These are phyloP conservation scores for Russula compacta DNA, from an alignment of 768 basidiomycete species.

Conservation along the genomic window DNA sequence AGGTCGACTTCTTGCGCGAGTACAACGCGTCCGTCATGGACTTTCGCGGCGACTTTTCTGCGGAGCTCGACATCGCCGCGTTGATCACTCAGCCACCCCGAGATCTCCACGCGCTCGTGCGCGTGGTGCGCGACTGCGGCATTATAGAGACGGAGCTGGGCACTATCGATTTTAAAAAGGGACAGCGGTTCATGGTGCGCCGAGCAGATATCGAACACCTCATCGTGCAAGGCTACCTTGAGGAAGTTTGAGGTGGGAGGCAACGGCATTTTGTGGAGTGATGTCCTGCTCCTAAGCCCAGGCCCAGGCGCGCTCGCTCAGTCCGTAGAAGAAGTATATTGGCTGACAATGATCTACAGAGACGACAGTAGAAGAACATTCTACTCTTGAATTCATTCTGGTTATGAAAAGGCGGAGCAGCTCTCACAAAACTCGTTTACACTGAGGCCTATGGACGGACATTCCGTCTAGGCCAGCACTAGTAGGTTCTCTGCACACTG, in stretches of 20 bases:
- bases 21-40: slow-evolving; percentile 78
- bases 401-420: background rate
- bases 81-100: slow-evolving; percentile 77
- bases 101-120: slow-evolving; percentile 81
- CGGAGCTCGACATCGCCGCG: slow-evolving; percentile 81
- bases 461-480: background rate
- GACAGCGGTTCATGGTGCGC: slow-evolving; percentile 82
- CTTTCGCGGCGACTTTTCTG: slow-evolving; percentile 75
- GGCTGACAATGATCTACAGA: background rate
- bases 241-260: slow-evolving; percentile 50
- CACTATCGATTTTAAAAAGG: slow-evolving; percentile 81
- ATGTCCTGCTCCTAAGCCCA: background rate
- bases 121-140: slow-evolving; percentile 83
- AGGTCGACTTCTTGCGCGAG: slow-evolving; percentile 75
- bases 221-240: slow-evolving; percentile 87
- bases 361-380: background rate
- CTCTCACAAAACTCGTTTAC: background rate
- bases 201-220: slow-evolving; percentile 88
- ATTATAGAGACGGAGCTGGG: slow-evolving; percentile 89
- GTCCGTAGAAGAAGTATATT: background rate
- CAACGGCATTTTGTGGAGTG: too few species aligned
- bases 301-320: background rate
- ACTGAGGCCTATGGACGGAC: background rate
- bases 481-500: too few species aligned
- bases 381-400: background rate